Evolutionary conservation across 2,329 filamentous ascomycete species (phyloP).

Genomic region (Beauveria sp.): DNA sequence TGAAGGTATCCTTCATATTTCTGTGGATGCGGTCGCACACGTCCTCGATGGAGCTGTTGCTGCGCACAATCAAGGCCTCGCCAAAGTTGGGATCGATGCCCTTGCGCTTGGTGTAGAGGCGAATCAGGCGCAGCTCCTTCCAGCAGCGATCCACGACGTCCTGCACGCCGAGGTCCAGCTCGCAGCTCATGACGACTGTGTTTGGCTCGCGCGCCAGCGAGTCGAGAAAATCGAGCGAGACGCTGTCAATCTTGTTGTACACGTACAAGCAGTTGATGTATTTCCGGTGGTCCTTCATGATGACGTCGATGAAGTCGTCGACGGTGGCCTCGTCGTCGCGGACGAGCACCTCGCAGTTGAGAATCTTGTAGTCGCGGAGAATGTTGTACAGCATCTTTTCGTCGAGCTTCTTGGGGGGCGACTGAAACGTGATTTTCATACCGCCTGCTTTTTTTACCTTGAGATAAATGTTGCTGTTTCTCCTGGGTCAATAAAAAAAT

Average conservation of each 20-base stretch:
- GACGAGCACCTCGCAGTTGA: conserved; percentile 93
- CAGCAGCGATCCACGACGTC: conserved; percentile 94
- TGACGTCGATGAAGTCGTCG: conserved; percentile 97
- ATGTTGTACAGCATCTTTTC: conserved; percentile 99
- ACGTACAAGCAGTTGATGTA: conserved; percentile 95
- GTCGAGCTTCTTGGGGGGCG: conserved; percentile 82
- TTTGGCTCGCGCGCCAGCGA: conserved; percentile 84
- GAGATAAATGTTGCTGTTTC: conserved; percentile 80
- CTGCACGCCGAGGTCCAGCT: conserved; percentile 84
- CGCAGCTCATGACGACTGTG: conserved; percentile 95
- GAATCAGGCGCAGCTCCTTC: conserved; percentile 83
- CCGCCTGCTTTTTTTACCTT: conserved; percentile 93
- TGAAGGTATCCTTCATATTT: conserved; percentile 95
- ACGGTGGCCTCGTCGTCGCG: conserved; percentile 93
- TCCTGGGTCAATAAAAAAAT: conserved; percentile 12
- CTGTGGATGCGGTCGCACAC: conserved; percentile 94
- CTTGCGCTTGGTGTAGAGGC: conserved; percentile 96
- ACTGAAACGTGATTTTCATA: conserved; percentile 96
- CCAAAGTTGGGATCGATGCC: conserved; percentile 80
- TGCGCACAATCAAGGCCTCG: conserved; percentile 88
- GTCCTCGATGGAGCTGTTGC: conserved; percentile 85
- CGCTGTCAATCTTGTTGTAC: conserved; percentile 98
- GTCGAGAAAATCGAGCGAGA: conserved; percentile 89
- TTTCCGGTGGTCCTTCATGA: conserved; percentile 98
- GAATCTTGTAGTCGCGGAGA: conserved; percentile 94